These are phyloP conservation scores for Tulasnella sp. DNA, from an alignment of 768 basidiomycete genomes.

Conservation along the genomic window DNA sequence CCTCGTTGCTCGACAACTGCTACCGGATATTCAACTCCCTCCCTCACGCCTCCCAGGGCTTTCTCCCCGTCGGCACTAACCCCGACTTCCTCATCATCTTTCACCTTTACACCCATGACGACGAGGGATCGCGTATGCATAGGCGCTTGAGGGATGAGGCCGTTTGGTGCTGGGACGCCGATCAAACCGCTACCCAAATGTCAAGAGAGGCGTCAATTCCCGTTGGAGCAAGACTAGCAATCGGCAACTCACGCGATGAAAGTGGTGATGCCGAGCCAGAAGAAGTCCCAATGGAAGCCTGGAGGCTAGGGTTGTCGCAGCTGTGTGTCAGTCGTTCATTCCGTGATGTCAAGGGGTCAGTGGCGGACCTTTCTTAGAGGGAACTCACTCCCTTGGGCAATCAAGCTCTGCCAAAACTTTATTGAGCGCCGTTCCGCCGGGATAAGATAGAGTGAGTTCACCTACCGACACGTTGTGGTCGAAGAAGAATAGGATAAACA, in stretches of 20 bases:
- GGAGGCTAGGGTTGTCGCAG: not conserved
- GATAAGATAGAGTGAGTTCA: no score
- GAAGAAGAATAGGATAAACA: slow-evolving; percentile 92
- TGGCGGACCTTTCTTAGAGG: slow-evolving; percentile 66
- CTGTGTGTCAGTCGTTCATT: slow-evolving; percentile 23
- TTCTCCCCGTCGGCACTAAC: slow-evolving; percentile 19
- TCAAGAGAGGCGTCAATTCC: not conserved
- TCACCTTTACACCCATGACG: slow-evolving; percentile 42
- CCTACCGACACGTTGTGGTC: slow-evolving; percentile 87
- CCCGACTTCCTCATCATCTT: slow-evolving; percentile 29
- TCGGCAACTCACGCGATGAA: slow-evolving; percentile 51
- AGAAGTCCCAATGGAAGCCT: slow-evolving; percentile 80
- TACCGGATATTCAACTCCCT: slow-evolving; percentile 40
- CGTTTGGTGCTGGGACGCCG: slow-evolving; percentile 76
- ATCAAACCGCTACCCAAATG: slow-evolving; percentile 40
- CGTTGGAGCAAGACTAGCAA: no score
- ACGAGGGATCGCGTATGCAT: slow-evolving; percentile 82
- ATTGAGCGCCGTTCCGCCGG: no score
- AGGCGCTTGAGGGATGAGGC: slow-evolving; percentile 46
- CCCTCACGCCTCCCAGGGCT: not conserved
- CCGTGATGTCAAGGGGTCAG: not conserved
- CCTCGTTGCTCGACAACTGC: slow-evolving; percentile 80
- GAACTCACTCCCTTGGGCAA: slow-evolving; percentile 83
- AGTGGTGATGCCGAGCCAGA: slow-evolving; percentile 80
- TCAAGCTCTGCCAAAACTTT: slow-evolving; percentile 50